Conservation (phyloP, 257 asterid species). For the Solanum piurae region DNA sequence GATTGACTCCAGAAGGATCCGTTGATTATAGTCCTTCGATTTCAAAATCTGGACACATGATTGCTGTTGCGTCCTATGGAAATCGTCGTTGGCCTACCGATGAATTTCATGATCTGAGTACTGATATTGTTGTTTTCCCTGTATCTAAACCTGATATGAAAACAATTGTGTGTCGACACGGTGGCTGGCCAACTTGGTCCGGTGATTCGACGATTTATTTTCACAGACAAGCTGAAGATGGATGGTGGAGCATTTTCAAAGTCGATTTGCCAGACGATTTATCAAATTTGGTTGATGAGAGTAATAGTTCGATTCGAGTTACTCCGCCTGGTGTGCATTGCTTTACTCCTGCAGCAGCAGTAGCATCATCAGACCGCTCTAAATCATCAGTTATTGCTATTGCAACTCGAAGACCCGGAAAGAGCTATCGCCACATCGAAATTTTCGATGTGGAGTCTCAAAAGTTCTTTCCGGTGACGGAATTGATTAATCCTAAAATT, state of each 20-base stretch:
- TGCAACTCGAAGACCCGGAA: conserved; percentile 68
- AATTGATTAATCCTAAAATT: conserved; percentile 33
- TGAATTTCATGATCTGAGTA: conserved; percentile 49
- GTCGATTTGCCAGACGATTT: conserved; percentile 23
- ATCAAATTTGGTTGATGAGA: not conserved
- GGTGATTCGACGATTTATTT: conserved; percentile 57
- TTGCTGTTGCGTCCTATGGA: conserved; percentile 73
- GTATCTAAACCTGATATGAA: conserved; percentile 38
- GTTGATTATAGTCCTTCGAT: conserved; percentile 70
- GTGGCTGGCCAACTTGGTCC: conserved; percentile 79
- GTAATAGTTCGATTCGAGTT: conserved; percentile 25
- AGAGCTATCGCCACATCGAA: conserved; percentile 53
- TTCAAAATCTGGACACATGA: conserved; percentile 44
- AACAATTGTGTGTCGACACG: conserved; percentile 33
- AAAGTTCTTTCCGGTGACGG: conserved; percentile 46
- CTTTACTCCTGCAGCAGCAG: conserved; percentile 46
- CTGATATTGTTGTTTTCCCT: conserved; percentile 50
- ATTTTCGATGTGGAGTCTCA: conserved; percentile 34
- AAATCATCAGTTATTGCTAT: conserved; percentile 19
- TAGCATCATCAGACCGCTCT: conserved; percentile 9
- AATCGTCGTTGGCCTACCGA: conserved; percentile 44
- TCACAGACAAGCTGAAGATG: conserved; percentile 69
- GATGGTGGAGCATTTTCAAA: conserved; percentile 85
- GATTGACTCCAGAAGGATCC: conserved; percentile 48
- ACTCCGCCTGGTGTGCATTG: conserved; percentile 80